These are phyloP conservation scores for Vigna angularis DNA, from an alignment of 306 rosid species.

Conservation along the genomic window DNA sequence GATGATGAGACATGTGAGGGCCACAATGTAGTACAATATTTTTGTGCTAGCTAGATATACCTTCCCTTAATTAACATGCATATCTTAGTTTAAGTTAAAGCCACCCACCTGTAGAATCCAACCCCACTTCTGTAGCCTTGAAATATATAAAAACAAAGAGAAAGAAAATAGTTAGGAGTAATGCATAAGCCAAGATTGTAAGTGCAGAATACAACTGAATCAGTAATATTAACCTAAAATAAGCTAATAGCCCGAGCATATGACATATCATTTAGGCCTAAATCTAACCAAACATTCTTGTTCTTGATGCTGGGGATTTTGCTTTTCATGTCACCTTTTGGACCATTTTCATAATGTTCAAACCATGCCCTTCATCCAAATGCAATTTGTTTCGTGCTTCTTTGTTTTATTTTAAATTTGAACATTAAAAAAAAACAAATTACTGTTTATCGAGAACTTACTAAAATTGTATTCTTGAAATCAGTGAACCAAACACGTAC, in stretches of 20 bases:
- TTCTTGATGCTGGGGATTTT: slow-evolving; percentile 34
- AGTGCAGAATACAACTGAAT: slow-evolving; percentile 3
- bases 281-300: slow-evolving; percentile 28
- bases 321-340: slow-evolving; percentile 23
- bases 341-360: slow-evolving; percentile 29
- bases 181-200: background rate
- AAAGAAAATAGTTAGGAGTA: background rate
- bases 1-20: slow-evolving; percentile 50
- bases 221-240: background rate
- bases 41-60: slow-evolving; percentile 14
- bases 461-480: background rate
- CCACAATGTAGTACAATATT: slow-evolving; percentile 31
- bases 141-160: too few relatives aligned
- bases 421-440: background rate
- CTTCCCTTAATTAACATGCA: background rate
- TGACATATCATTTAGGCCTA: slow-evolving; percentile 24
- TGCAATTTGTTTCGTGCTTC: background rate
- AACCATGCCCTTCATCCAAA: background rate
- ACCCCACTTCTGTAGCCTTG: slow-evolving; percentile 14
- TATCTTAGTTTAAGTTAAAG: slow-evolving; percentile 7
- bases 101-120: slow-evolving; percentile 37
- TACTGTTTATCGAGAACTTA: background rate
- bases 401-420: background rate
- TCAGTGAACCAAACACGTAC: background rate
- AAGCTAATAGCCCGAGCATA: slow-evolving; percentile 30